Evolutionary conservation across 495 filamentous ascomycete genomes (phyloP).

Genomic region (Pseudoneurospora amorphoporcata): DNA sequence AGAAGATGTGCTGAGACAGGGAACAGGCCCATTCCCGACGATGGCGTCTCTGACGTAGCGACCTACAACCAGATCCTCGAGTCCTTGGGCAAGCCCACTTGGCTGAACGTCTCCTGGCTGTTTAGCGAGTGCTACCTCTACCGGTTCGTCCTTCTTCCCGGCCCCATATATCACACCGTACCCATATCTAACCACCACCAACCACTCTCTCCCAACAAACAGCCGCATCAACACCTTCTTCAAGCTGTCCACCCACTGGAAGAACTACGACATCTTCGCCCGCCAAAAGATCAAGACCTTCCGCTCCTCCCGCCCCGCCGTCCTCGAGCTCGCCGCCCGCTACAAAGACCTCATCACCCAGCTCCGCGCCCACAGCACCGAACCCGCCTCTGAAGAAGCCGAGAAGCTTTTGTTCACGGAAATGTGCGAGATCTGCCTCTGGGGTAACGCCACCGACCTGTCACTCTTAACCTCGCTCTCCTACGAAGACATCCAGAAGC

Average conservation of each 20-base stretch:
- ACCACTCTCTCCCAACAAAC: slow-evolving; percentile 15
- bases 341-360: slow-evolving; percentile 68
- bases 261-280: slow-evolving; percentile 82
- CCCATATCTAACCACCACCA: neutral
- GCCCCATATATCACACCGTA: neutral
- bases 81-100: slow-evolving; percentile 59
- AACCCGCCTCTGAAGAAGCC: slow-evolving; percentile 44
- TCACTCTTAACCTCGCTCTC: slow-evolving; percentile 81
- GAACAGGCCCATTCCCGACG: slow-evolving; percentile 66
- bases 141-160: slow-evolving; percentile 37
- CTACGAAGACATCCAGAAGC: slow-evolving; percentile 92
- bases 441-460: slow-evolving; percentile 95
- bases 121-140: slow-evolving; percentile 93
- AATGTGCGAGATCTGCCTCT: slow-evolving; percentile 94
- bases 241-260: slow-evolving; percentile 73
- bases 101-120: slow-evolving; percentile 81
- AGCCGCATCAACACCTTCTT: slow-evolving; percentile 71
- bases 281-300: slow-evolving; percentile 91
- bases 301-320: slow-evolving; percentile 81
- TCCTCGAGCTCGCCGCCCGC: slow-evolving; percentile 85
- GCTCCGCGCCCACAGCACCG: slow-evolving; percentile 34
- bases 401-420: slow-evolving; percentile 75
- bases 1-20: slow-evolving; percentile 1
- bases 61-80: slow-evolving; percentile 81
- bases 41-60: slow-evolving; percentile 67